Conservation (phyloP, 768 basidiomycete species). For the Termitomyces heimii region DNA sequence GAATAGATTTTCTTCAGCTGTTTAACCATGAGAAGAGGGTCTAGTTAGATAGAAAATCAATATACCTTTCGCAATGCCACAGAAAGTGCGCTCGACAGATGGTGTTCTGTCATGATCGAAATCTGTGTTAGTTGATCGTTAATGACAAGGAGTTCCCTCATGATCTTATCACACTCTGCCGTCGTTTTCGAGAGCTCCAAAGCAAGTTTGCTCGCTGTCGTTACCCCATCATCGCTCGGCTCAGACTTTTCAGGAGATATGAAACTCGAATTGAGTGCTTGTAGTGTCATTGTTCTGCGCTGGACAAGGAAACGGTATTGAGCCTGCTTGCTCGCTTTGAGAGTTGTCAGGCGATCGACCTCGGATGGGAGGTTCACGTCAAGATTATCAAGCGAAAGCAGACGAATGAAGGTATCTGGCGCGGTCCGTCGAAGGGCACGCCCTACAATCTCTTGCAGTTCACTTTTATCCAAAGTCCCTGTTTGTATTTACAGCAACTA, state of each 20-base stretch:
- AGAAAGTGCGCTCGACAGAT: conserved; percentile 71
- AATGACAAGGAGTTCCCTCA: conserved; percentile 51
- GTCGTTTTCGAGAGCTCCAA: conserved; percentile 56
- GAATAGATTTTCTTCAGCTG: conserved; percentile 69
- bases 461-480: conserved; percentile 55
- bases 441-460: conserved; percentile 69
- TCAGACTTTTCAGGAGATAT: conserved; percentile 26
- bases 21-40: not conserved
- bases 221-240: conserved; percentile 31
- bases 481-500: conserved; percentile 1
- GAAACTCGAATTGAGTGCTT: conserved; percentile 56
- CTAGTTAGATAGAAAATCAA: not conserved
- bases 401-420: conserved; percentile 63
- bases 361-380: conserved; percentile 57
- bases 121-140: conserved; percentile 65
- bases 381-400: conserved; percentile 57
- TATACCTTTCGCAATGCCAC: conserved; percentile 68
- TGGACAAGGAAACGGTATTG: conserved; percentile 65
- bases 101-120: conserved; percentile 50
- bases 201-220: conserved; percentile 36
- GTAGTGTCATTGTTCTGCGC: conserved; percentile 63
- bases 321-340: conserved; percentile 51
- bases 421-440: conserved; percentile 66
- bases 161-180: conserved; percentile 49
- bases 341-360: conserved; percentile 45